Evolutionary conservation across 108 stramenopile species (phyloP).

Genomic region (Skeletonema costatum): DNA sequence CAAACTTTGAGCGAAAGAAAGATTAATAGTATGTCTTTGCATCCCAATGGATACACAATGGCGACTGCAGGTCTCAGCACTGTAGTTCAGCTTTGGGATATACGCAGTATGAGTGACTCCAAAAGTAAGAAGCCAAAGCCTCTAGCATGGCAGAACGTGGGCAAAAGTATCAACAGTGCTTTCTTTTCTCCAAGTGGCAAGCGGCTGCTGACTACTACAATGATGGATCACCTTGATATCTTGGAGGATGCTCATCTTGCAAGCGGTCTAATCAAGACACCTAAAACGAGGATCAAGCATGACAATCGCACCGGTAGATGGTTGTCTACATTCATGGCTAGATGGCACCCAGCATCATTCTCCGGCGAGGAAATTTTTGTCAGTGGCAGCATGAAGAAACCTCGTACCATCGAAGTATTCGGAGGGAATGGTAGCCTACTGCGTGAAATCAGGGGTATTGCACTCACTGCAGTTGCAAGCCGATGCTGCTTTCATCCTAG

Average conservation of each 20-base stretch:
- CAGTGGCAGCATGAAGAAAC: slow-evolving; percentile 77
- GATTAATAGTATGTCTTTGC: slow-evolving; percentile 82
- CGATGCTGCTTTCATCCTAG: slow-evolving; percentile 85
- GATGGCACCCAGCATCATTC: slow-evolving; percentile 68
- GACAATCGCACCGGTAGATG: slow-evolving; percentile 87
- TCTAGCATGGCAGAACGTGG: slow-evolving; percentile 47
- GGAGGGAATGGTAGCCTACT: slow-evolving; percentile 42
- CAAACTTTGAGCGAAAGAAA: slow-evolving; percentile 72
- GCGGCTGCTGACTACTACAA: slow-evolving; percentile 64
- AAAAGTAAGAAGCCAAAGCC: slow-evolving; percentile 44
- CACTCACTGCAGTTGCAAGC: slow-evolving; percentile 77
- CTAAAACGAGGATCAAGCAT: slow-evolving; percentile 62
- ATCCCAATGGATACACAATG: slow-evolving; percentile 73
- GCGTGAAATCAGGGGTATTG: slow-evolving; percentile 63
- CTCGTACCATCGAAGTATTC: slow-evolving; percentile 75
- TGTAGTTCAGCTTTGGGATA: slow-evolving; percentile 71
- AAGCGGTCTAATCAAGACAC: slow-evolving; percentile 36
- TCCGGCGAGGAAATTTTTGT: slow-evolving; percentile 63
- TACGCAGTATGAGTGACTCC: slow-evolving; percentile 58
- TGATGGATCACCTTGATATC: slow-evolving; percentile 66
- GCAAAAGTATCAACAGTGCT: slow-evolving; percentile 74
- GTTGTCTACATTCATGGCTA: slow-evolving; percentile 79
- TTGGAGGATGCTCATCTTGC: slow-evolving; percentile 58
- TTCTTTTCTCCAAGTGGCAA: slow-evolving; percentile 80
- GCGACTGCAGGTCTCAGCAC: slow-evolving; percentile 70